These are phyloP conservation scores for Ophiosphaerella herpotricha DNA, from an alignment of 2,329 filamentous ascomycete genomes.

Conservation along the genomic window DNA sequence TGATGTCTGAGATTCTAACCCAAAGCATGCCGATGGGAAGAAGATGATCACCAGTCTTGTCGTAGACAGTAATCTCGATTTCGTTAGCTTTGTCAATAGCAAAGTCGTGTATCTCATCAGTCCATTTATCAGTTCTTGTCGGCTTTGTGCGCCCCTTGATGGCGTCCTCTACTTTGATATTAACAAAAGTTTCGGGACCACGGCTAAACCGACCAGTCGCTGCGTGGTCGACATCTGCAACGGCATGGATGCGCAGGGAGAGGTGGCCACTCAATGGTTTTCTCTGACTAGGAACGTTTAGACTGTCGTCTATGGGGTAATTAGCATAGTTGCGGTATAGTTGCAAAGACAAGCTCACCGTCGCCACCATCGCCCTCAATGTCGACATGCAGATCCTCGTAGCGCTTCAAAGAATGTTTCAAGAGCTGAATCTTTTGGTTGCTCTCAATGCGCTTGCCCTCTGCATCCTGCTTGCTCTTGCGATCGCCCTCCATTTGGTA, in stretches of 20 bases:
- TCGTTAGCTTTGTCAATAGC: slow-evolving; percentile 99
- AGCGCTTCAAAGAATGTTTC: slow-evolving; percentile 94
- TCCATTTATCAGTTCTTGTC: slow-evolving; percentile 87
- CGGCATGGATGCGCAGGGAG: slow-evolving; percentile 80
- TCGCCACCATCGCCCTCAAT: slow-evolving; percentile 80
- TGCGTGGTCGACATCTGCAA: slow-evolving; percentile 94
- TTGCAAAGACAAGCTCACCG: slow-evolving; percentile 60
- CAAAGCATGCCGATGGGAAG: slow-evolving; percentile 94
- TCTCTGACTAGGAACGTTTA: slow-evolving; percentile 91
- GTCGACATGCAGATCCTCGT: slow-evolving; percentile 95
- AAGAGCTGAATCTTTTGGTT: slow-evolving; percentile 96
- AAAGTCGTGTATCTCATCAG: slow-evolving; percentile 86
- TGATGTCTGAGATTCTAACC: slow-evolving; percentile 95
- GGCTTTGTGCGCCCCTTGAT: slow-evolving; percentile 86
- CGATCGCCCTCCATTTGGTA: slow-evolving; percentile 97
- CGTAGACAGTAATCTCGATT: slow-evolving; percentile 96
- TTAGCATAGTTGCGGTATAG: slow-evolving; percentile 29
- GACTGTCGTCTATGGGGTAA: slow-evolving; percentile 76
- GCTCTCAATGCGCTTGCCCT: slow-evolving; percentile 87
- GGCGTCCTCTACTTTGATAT: slow-evolving; percentile 94
- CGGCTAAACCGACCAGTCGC: slow-evolving; percentile 80
- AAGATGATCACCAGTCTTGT: slow-evolving; percentile 85
- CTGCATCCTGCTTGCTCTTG: slow-evolving; percentile 92
- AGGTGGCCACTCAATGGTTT: slow-evolving; percentile 95
- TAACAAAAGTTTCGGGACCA: slow-evolving; percentile 91